These are phyloP conservation scores for Candida gigantensis DNA, from an alignment of 1,139 yeast genomes.

Conservation along the genomic window DNA sequence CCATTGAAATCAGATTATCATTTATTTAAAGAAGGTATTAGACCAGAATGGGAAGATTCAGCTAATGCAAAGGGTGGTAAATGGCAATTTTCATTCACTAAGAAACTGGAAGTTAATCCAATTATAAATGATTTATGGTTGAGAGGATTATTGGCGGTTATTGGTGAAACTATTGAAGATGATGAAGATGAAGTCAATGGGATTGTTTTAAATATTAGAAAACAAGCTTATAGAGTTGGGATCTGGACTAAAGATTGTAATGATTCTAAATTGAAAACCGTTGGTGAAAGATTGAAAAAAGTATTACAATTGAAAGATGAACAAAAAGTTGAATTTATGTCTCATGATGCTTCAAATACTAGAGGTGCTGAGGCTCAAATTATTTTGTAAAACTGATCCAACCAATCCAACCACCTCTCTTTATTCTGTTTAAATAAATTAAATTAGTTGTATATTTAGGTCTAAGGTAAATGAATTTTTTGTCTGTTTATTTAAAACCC, in stretches of 20 bases:
- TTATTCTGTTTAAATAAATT: no score
- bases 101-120: slow-evolving; percentile 58
- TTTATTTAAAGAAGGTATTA: slow-evolving; percentile 88
- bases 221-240: slow-evolving; percentile 80
- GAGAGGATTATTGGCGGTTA: slow-evolving; percentile 83
- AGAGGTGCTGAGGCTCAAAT: slow-evolving; percentile 46
- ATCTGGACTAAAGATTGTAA: slow-evolving; percentile 90
- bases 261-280: slow-evolving; percentile 58
- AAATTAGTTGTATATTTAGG: slow-evolving; percentile 9
- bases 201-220: slow-evolving; percentile 86
- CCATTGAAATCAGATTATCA: slow-evolving; percentile 95
- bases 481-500: slow-evolving; percentile 25
- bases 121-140: slow-evolving; percentile 92
- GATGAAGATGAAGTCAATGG: slow-evolving; percentile 93
- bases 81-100: slow-evolving; percentile 76
- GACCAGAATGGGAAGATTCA: slow-evolving; percentile 98
- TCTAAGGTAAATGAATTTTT: no score
- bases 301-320: slow-evolving; percentile 67
- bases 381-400: slow-evolving; percentile 34
- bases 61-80: slow-evolving; percentile 91
- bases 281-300: slow-evolving; percentile 86
- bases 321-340: slow-evolving; percentile 73
- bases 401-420: no score
- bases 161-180: slow-evolving; percentile 94
- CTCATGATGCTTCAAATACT: slow-evolving; percentile 57